Evolutionary conservation across 176 grass and related monocot genomes (phyloP).

Genomic region (Panicum miliaceum): DNA sequence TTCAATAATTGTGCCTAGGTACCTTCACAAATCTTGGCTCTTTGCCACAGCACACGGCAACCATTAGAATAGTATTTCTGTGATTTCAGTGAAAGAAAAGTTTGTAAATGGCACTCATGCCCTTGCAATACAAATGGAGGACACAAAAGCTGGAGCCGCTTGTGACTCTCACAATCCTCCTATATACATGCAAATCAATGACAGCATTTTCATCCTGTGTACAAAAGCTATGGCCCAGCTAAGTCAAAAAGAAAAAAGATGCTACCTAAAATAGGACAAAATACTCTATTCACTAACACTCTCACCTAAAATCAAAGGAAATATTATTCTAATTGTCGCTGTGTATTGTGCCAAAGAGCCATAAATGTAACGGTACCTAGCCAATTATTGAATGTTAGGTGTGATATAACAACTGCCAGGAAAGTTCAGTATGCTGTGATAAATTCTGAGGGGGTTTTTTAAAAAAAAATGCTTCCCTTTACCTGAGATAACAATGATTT

Average conservation of each 20-base stretch:
- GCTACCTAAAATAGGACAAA: no score
- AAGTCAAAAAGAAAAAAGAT: no score
- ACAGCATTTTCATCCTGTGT: no score
- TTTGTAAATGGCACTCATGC: background rate
- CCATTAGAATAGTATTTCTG: background rate
- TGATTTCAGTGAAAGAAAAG: background rate
- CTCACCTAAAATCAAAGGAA: no score
- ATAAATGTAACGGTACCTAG: background rate
- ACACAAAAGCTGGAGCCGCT: no score
- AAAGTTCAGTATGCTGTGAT: background rate
- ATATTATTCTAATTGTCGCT: no score
- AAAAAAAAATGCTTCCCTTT: background rate
- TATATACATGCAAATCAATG: background rate
- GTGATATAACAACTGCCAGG: background rate
- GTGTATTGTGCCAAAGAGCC: no score
- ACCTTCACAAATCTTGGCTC: background rate
- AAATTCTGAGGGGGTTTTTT: background rate
- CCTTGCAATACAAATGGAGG: background rate
- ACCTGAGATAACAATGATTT: constrained; percentile 24
- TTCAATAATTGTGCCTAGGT: background rate
- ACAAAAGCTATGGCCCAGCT: no score
- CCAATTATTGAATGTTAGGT: background rate
- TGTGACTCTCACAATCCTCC: no score
- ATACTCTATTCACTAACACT: no score
- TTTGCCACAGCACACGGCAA: no score